Evolutionary conservation across 2,329 filamentous ascomycete species (phyloP).

Genomic region (Fusarium sp.): DNA sequence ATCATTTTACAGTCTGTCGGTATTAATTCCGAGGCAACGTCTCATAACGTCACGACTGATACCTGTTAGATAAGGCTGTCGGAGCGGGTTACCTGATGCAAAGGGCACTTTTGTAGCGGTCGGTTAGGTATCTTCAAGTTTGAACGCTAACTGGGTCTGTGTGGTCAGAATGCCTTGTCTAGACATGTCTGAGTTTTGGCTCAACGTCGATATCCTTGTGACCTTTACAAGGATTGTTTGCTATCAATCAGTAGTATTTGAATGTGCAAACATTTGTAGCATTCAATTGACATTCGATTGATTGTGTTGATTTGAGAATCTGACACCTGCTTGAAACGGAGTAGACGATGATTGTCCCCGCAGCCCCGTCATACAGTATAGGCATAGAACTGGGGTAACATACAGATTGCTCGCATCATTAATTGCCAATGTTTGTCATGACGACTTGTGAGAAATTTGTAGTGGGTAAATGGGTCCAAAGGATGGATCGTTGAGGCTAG

Average conservation of each 20-base stretch:
- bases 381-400: constrained; percentile 19
- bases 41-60: constrained; percentile 15
- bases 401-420: constrained; percentile 19
- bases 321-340: constrained; percentile 21
- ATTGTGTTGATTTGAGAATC: constrained; percentile 9
- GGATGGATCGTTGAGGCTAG: constrained; percentile 1
- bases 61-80: constrained; percentile 10
- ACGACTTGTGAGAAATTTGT: constrained; percentile 1
- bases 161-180: background rate
- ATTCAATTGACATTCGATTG: constrained; percentile 4
- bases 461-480: background rate
- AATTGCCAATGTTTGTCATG: constrained; percentile 8
- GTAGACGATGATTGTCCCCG: constrained; percentile 18
- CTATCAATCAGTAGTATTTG: constrained; percentile 21
- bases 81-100: constrained; percentile 4
- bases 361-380: constrained; percentile 14
- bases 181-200: constrained; percentile 8
- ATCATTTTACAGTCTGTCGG: background rate
- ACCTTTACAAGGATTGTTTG: constrained; percentile 5
- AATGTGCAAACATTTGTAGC: background rate
- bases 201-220: background rate
- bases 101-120: constrained; percentile 4
- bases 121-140: constrained; percentile 1
- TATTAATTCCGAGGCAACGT: constrained; percentile 1
- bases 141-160: constrained; percentile 10